Conservation (phyloP, 768 basidiomycete species). For the Auricularia cornea region DNA sequence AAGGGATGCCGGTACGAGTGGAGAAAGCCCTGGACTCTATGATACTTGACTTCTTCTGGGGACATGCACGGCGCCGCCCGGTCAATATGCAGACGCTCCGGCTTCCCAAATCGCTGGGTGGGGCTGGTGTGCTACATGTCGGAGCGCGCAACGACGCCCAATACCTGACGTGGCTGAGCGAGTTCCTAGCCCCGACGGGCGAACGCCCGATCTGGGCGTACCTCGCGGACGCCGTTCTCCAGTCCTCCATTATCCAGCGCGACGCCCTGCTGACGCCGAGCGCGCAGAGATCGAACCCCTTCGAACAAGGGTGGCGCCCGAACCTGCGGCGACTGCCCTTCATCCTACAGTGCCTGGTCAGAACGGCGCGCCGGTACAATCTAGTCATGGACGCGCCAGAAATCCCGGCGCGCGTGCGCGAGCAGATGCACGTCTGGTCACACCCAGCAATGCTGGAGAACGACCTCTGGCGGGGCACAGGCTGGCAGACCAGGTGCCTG, state of each 20-base stretch:
- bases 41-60: conserved; percentile 23
- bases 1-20: conserved; percentile 27
- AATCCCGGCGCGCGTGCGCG: neutral
- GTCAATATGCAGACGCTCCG: neutral
- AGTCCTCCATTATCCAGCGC: neutral
- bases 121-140: neutral
- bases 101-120: neutral
- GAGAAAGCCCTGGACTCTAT: conserved; percentile 15
- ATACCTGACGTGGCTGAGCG: conserved; percentile 6
- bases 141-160: conserved; percentile 12
- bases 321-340: neutral
- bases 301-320: neutral
- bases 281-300: neutral
- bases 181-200: neutral
- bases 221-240: conserved; percentile 7
- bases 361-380: neutral
- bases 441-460: neutral
- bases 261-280: neutral
- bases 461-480: neutral
- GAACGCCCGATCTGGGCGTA: conserved; percentile 5
- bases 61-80: neutral
- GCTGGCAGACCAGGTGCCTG: neutral
- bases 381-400: neutral
- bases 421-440: neutral
- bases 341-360: neutral